A percentile compares a stretch with the other conserved stretches of the same genome.
Evolutionary conservation across 2,329 filamentous ascomycete genomes (phyloP).

Genomic region (Shiraia sp.): DNA sequence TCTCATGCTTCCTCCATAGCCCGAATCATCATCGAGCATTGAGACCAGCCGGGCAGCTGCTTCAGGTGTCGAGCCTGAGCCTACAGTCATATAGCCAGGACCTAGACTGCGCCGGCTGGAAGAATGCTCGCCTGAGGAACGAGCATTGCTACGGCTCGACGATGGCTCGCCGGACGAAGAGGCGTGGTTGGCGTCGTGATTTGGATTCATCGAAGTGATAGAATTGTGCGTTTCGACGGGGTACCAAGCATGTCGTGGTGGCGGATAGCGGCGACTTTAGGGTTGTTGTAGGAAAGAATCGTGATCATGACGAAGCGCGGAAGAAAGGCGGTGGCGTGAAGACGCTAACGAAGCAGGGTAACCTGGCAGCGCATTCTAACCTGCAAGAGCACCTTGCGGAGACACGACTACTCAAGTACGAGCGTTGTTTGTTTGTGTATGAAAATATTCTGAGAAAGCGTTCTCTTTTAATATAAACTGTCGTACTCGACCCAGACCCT

Average conservation of each 20-base stretch:
- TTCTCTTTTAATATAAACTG: no score
- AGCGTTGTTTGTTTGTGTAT: no score
- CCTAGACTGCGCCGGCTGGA: conserved; percentile 29
- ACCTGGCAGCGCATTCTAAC: no score
- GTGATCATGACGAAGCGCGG: conserved; percentile 3
- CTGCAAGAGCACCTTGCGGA: no score
- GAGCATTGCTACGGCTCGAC: conserved; percentile 29
- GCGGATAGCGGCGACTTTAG: conserved; percentile 6
- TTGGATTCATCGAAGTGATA: conserved; percentile 33
- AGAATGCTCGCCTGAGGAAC: conserved; percentile 26
- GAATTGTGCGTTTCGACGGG: conserved; percentile 17
- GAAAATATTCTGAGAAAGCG: no score
- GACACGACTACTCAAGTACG: no score
- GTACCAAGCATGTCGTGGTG: conserved; percentile 36
- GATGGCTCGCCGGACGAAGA: conserved; percentile 31
- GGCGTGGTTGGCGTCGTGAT: conserved; percentile 25
- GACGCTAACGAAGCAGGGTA: not conserved
- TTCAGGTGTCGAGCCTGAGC: conserved; percentile 77
- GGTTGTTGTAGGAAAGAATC: not conserved
- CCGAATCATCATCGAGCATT: conserved; percentile 84
- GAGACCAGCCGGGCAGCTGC: conserved; percentile 80
- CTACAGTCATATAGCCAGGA: conserved; percentile 85
- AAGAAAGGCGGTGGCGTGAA: conserved; percentile 1
- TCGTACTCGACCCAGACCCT: no score
- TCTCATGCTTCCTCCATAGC: conserved; percentile 80